Evolutionary conservation across 1,284 basidiomycete species (phyloP).

Genomic region (Apiotrichum veenhuisii): DNA sequence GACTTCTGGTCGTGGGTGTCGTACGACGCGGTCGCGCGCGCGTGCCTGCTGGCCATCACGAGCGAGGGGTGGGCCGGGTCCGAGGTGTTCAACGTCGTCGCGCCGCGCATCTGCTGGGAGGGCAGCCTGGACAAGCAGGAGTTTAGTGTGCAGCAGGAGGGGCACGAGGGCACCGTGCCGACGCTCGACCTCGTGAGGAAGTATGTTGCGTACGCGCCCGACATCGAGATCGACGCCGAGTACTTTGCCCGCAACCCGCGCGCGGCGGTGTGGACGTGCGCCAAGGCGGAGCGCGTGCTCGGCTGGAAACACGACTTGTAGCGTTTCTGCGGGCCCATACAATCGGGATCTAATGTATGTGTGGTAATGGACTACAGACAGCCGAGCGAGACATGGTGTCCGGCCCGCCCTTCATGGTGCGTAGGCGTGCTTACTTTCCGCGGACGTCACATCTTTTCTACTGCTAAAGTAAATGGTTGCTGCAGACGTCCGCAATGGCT

Average conservation of each 20-base stretch:
- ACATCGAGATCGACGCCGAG: constrained; percentile 16
- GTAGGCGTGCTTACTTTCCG: no score
- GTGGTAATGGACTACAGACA: no score
- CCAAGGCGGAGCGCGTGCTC: constrained; percentile 45
- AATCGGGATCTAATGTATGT: no score
- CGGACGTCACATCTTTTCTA: no score
- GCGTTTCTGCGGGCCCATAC: neutral
- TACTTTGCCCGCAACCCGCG: constrained; percentile 25
- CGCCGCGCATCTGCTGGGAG: constrained; percentile 32
- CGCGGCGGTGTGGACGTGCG: constrained; percentile 36
- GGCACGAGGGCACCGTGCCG: constrained; percentile 15
- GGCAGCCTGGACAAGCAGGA: constrained; percentile 12
- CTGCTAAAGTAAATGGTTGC: no score
- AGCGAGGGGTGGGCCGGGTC: constrained; percentile 27
- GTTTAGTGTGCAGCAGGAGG: constrained; percentile 14
- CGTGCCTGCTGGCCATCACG: constrained; percentile 40
- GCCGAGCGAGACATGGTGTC: no score
- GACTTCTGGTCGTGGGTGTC: constrained; percentile 46
- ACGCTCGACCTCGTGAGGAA: constrained; percentile 24
- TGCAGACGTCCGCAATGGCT: no score
- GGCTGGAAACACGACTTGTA: constrained; percentile 44
- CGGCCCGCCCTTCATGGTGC: no score
- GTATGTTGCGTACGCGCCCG: constrained; percentile 16
- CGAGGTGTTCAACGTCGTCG: constrained; percentile 48
- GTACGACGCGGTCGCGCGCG: constrained; percentile 30